A percentile compares a stretch with the other conserved stretches of the same genome.
Evolutionary conservation across 208 protist species (phyloP).

Genomic region (Angomonas desouzai): DNA sequence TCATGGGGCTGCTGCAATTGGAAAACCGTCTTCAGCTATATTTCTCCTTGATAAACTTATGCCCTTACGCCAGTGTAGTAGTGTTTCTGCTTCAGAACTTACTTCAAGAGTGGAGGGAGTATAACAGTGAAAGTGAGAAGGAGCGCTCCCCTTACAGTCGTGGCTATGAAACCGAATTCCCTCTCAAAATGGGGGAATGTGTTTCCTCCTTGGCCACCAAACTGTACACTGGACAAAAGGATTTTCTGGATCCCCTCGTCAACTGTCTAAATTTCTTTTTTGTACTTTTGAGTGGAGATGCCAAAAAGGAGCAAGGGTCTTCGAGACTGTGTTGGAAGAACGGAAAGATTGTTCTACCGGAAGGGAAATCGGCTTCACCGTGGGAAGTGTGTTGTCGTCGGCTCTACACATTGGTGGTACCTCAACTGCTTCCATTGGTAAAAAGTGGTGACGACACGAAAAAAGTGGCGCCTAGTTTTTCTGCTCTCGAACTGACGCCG

Average conservation of each 20-base stretch:
- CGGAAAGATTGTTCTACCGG: not conserved
- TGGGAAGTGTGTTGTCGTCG: not conserved
- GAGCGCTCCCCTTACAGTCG: not conserved
- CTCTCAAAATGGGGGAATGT: constrained; percentile 26
- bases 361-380: not conserved
- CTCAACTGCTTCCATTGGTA: not conserved
- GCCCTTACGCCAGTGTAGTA: constrained; percentile 66
- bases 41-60: constrained; percentile 51
- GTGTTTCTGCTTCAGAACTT: constrained; percentile 49
- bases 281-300: constrained; percentile 9
- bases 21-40: constrained; percentile 43
- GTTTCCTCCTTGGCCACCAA: constrained; percentile 34
- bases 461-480: not conserved
- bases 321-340: not conserved
- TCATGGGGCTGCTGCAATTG: constrained; percentile 17
- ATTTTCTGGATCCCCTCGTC: constrained; percentile 74
- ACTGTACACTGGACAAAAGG: constrained; percentile 25
- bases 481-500: not conserved
- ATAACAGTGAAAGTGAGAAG: not conserved
- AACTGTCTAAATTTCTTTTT: constrained; percentile 62
- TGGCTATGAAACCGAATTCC: constrained; percentile 17
- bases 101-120: constrained; percentile 35
- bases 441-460: not conserved
- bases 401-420: not conserved
- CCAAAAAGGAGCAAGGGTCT: not conserved